Conservation (phyloP, 306 rosid genomes). For the Styphnolobium japonicum region DNA sequence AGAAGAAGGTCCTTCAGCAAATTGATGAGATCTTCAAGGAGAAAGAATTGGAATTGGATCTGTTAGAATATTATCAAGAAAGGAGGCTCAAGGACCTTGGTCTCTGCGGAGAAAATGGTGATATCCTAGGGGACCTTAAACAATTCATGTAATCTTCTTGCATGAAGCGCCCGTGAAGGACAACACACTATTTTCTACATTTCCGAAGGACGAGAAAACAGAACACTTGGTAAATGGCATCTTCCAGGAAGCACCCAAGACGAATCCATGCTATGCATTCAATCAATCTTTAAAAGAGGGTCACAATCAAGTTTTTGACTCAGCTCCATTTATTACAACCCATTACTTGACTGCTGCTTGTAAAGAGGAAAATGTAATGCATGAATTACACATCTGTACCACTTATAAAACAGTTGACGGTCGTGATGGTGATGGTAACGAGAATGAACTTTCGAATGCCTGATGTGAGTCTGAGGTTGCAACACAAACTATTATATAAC, state of each 20-base stretch:
- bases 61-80: slow-evolving; percentile 82
- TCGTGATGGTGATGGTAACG: not conserved
- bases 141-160: slow-evolving; percentile 32
- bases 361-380: slow-evolving; percentile 10
- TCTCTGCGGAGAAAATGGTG: slow-evolving; percentile 88
- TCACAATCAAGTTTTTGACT: slow-evolving; percentile 15
- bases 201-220: not conserved
- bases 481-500: not conserved
- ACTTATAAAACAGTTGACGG: not conserved
- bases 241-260: not conserved
- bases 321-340: not conserved
- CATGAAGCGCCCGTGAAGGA: slow-evolving; percentile 3
- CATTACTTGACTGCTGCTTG: slow-evolving; percentile 12
- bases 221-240: not conserved
- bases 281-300: slow-evolving; percentile 12
- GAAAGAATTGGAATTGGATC: slow-evolving; percentile 64
- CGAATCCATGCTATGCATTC: not conserved
- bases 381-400: not conserved
- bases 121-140: slow-evolving; percentile 68
- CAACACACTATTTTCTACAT: not conserved
- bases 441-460: not conserved
- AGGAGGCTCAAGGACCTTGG: slow-evolving; percentile 97
- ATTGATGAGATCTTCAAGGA: slow-evolving; percentile 63
- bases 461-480: not conserved
- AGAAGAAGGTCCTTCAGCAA: slow-evolving; percentile 77